phyloP scores from a whole-genome alignment of 768 basidiomycete species.

The Tylopilus vinaceipallidus region DNA sequence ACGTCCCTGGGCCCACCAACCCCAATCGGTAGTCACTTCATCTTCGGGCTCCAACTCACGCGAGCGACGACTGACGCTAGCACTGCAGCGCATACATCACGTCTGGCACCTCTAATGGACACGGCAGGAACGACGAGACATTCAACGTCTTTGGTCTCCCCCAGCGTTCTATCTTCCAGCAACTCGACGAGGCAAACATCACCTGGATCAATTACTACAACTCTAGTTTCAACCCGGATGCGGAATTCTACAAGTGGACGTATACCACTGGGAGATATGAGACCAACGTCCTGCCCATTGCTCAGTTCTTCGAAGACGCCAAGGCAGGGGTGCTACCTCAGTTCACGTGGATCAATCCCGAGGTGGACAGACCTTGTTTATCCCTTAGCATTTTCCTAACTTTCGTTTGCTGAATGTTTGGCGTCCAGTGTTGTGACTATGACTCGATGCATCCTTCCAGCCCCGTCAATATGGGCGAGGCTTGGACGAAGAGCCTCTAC shows the following conservation, averaged over 20 bases:
- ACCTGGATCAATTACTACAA: constrained; percentile 28
- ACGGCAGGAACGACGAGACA: constrained; percentile 17
- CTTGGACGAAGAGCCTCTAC: constrained; percentile 23
- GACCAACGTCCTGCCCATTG: constrained; percentile 18
- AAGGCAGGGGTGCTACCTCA: constrained; percentile 23
- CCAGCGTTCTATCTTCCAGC: constrained; percentile 28
- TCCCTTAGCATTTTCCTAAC: too few species aligned
- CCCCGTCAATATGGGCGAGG: constrained; percentile 26
- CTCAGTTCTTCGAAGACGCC: constrained; percentile 20
- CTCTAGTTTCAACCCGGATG: constrained; percentile 26
- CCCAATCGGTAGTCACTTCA: constrained; percentile 19
- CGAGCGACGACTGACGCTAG: not conserved
- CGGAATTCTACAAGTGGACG: constrained; percentile 25
- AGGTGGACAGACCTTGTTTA: too few species aligned
- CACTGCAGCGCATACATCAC: constrained; percentile 23
- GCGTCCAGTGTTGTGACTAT: constrained; percentile 20
- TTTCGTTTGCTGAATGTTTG: not conserved
- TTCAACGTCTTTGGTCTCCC: constrained; percentile 22
- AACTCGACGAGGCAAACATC: constrained; percentile 25
- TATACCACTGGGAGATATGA: constrained; percentile 10
- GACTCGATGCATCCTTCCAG: constrained; percentile 29
- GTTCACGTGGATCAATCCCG: constrained; percentile 28
- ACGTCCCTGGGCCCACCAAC: constrained; percentile 27
- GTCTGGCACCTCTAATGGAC: constrained; percentile 26
- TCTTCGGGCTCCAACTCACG: not conserved